These are phyloP conservation scores for Diutina rugosa DNA, from an alignment of 1,139 yeast species.

Conservation along the genomic window DNA sequence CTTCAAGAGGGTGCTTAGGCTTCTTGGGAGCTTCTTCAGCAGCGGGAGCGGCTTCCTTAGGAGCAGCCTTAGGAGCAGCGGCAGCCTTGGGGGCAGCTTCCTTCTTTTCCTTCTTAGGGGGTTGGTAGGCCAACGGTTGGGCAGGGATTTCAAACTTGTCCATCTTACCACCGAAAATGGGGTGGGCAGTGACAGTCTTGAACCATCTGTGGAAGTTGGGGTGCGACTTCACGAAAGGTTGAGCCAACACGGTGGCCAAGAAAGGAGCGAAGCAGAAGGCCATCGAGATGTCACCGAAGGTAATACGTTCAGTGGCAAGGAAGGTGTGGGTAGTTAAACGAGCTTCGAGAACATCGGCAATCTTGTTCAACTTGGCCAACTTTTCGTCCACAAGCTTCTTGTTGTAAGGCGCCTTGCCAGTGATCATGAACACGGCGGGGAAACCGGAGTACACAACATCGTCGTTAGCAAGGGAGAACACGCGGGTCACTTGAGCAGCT, in stretches of 20 bases:
- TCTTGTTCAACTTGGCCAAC: conserved; percentile 21
- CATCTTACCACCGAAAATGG: conserved; percentile 30
- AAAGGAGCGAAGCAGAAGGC: conserved; percentile 53
- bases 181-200: conserved; percentile 52
- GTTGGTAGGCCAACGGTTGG: conserved; percentile 53
- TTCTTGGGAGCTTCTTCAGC: conserved; percentile 31
- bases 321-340: conserved; percentile 69
- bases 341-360: conserved; percentile 38
- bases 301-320: conserved; percentile 82
- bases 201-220: conserved; percentile 82
- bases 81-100: conserved; percentile 11
- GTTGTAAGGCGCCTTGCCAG: conserved; percentile 46
- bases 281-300: conserved; percentile 71
- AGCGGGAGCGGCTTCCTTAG: conserved; percentile 22
- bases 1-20: conserved; percentile 77
- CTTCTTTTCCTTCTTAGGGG: conserved; percentile 71
- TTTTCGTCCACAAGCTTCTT: conserved; percentile 63
- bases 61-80: conserved; percentile 14
- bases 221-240: conserved; percentile 62
- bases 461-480: conserved; percentile 72
- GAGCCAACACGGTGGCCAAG: conserved; percentile 57
- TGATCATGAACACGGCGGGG: conserved; percentile 19
- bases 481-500: conserved; percentile 59
- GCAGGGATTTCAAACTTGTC: conserved; percentile 45
- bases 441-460: conserved; percentile 43